Conservation (phyloP, 768 basidiomycete genomes). For the Tulasnella sp. region DNA sequence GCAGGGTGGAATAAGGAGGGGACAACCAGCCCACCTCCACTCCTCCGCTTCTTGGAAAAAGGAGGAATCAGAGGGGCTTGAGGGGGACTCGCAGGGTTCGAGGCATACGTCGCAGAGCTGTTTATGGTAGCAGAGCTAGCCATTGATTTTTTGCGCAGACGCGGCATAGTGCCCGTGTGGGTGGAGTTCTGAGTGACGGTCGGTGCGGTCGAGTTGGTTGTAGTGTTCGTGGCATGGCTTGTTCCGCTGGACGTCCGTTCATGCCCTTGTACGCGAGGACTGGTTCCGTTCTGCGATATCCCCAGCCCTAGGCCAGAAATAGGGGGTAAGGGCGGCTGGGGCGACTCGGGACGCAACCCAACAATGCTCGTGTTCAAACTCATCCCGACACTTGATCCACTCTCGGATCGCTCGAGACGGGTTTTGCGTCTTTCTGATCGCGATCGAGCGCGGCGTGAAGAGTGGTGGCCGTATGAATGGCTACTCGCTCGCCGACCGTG, state of each 20-base stretch:
- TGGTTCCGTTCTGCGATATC: too few relatives aligned
- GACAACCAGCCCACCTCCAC: neutral
- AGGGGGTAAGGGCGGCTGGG: too few relatives aligned
- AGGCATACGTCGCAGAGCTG: neutral
- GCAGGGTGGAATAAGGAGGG: neutral
- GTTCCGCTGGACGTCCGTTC: neutral
- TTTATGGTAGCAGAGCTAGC: neutral
- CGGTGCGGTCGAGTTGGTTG: too few relatives aligned
- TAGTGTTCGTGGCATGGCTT: neutral
- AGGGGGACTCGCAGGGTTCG: neutral
- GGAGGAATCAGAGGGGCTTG: neutral
- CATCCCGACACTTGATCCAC: neutral
- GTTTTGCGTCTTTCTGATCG: too few relatives aligned
- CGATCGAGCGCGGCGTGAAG: too few relatives aligned
- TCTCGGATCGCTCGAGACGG: neutral
- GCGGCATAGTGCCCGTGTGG: too few relatives aligned
- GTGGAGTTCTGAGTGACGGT: neutral
- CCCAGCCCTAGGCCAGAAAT: too few relatives aligned
- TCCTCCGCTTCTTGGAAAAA: neutral
- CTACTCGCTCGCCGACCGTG: too few relatives aligned
- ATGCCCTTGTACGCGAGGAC: neutral
- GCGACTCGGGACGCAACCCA: too few relatives aligned
- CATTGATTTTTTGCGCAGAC: neutral
- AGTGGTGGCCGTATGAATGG: too few relatives aligned
- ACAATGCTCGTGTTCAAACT: neutral